Base-by-base conservation (phyloP, 2,329 filamentous ascomycete species). In the Oidium heveae region DNA sequence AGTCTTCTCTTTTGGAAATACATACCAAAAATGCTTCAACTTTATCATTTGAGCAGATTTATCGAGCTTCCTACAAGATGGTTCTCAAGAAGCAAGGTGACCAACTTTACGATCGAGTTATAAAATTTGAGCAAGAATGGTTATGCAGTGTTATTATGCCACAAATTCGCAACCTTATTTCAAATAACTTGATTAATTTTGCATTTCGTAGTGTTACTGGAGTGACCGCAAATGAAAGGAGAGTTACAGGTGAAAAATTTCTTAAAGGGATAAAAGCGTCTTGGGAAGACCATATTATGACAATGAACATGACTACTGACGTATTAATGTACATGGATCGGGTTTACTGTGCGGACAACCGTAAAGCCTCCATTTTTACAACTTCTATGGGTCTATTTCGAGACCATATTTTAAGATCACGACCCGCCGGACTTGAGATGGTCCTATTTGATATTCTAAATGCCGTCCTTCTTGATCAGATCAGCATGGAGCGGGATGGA, bases 301-400 rank as follows among this genome's bases (percentile, higher is more conserved):
- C 84, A 47, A 94, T 94, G 85, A 87, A 86, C 64, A 96, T 96
- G 89, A 82, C 86, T 53, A 87, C 88, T 4, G 91, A 96, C 66
- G 86, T 96, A 34, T 73, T 96, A 53, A 95, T 96, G 87, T 95
- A 95, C 64, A 86, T 98, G 73, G 89, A 98, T 65, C 82, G 87
- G 52, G 81, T 88, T 32, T 87, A 84, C 63, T 82, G 79, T 52
- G 72, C 79, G 37, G 86, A 93, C 58, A 76, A 80, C 57, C 74
- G 78, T 6, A 75, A 75, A 57, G 81, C 86, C 0, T 83, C 84
- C 0, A 91, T 95, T 55, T 95, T 88, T 64, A 77, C 82, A 15
- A 78, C 83, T 10, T 81, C 86, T 2, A 94, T 98, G 72, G 82
- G 82, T 2, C 72, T 95, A 1, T 98, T 94, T 66, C 80, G 89